A percentile compares a stretch with the other conserved stretches of the same genome.
These are phyloP conservation scores for Ciborinia camelliae DNA, from an alignment of 2,329 filamentous ascomycete species.

Conservation along the genomic window DNA sequence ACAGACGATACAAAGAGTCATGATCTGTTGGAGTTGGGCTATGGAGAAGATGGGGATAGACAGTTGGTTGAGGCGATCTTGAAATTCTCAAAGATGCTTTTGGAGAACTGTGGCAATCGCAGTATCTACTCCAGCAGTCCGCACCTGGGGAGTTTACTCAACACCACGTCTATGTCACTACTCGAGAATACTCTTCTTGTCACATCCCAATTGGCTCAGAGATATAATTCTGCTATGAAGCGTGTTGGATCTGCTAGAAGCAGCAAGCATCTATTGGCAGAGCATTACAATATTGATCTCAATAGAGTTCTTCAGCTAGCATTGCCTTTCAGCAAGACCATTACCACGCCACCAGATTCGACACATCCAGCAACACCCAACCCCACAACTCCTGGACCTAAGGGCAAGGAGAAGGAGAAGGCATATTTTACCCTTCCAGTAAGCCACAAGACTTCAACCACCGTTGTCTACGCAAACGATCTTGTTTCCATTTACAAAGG, in stretches of 20 bases:
- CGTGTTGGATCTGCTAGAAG: slow-evolving; percentile 67
- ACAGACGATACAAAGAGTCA: slow-evolving; percentile 47
- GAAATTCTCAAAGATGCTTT: slow-evolving; percentile 78
- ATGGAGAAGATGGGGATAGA: slow-evolving; percentile 71
- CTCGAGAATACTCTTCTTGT: slow-evolving; percentile 77
- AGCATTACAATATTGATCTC: slow-evolving; percentile 77
- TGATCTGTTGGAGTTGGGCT: slow-evolving; percentile 58
- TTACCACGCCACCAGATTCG: slow-evolving; percentile 47
- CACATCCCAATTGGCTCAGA: slow-evolving; percentile 80
- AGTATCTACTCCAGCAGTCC: slow-evolving; percentile 94
- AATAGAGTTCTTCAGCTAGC: slow-evolving; percentile 84
- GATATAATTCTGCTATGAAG: slow-evolving; percentile 87
- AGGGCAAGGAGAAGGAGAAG: slow-evolving; percentile 85
- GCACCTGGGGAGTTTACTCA: slow-evolving; percentile 82
- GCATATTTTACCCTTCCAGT: slow-evolving; percentile 40
- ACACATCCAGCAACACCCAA: slow-evolving; percentile 49
- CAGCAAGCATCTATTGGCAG: slow-evolving; percentile 70
- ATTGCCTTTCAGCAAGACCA: slow-evolving; percentile 74
- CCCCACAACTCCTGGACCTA: slow-evolving; percentile 55
- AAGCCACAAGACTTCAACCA: slow-evolving; percentile 43
- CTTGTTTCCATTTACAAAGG: slow-evolving; percentile 70
- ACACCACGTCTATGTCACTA: slow-evolving; percentile 78
- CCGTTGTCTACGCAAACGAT: slow-evolving; percentile 75
- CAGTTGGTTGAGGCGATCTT: slow-evolving; percentile 76
- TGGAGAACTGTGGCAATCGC: slow-evolving; percentile 94